Conservation (phyloP, 2,329 filamentous ascomycete genomes). For the Thermoascus crustaceus region DNA sequence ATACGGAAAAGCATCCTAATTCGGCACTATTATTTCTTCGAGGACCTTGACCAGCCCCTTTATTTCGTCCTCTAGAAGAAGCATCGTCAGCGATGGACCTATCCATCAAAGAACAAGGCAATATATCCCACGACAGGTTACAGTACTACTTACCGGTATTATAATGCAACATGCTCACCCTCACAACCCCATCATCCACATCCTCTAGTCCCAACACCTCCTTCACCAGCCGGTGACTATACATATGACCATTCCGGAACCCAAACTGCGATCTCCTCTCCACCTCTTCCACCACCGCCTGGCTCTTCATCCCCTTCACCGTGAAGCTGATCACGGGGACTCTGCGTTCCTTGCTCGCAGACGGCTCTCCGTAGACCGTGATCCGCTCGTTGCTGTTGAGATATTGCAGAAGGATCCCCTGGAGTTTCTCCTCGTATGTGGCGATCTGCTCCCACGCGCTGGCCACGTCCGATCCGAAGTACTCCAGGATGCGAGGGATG, state of each 20-base stretch:
- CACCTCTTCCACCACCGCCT: conserved; percentile 53
- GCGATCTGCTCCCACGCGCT: conserved; percentile 46
- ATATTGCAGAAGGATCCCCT: conserved; percentile 52
- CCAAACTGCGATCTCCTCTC: conserved; percentile 53
- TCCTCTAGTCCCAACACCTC: conserved; percentile 51
- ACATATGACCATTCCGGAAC: conserved; percentile 61
- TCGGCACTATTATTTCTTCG: conserved; percentile 10
- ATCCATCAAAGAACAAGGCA: neutral
- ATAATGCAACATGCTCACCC: conserved; percentile 67
- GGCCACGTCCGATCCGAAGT: conserved; percentile 42
- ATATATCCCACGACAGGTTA: neutral
- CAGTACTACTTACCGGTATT: conserved; percentile 50
- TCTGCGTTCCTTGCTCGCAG: conserved; percentile 40
- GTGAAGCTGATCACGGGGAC: conserved; percentile 62
- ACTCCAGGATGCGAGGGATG: conserved; percentile 54
- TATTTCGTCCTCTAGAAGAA: conserved; percentile 11
- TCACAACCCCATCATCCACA: conserved; percentile 55
- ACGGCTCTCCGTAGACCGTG: conserved; percentile 52
- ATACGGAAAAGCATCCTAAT: neutral
- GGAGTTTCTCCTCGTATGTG: conserved; percentile 53
- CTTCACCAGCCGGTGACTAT: conserved; percentile 54
- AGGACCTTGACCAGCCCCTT: conserved; percentile 11
- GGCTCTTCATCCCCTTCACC: conserved; percentile 49
- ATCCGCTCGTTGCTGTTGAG: conserved; percentile 46
- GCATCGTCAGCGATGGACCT: neutral